A percentile compares a stretch with the other conserved stretches of the same genome.
Conservation (phyloP, 2,329 filamentous ascomycete genomes). For the Sporothrix brunneoviolacea region DNA sequence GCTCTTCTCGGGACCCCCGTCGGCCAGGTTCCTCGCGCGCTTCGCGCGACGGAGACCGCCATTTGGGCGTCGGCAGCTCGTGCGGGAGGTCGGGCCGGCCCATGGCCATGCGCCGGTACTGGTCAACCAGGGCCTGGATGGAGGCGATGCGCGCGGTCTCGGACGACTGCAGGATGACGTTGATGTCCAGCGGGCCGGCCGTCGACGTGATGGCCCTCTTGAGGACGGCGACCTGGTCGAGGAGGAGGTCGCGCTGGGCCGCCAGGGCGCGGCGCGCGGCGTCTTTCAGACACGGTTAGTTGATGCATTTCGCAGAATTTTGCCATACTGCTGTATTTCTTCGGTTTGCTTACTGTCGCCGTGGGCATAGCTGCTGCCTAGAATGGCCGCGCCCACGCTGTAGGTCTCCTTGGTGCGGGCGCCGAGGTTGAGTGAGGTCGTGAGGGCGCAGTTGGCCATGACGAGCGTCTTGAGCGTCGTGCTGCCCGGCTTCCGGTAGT, state of each 20-base stretch:
- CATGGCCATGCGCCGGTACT: conserved; percentile 30
- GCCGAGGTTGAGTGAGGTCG: conserved; percentile 29
- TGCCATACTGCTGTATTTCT: too few species aligned
- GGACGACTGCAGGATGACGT: conserved; percentile 28
- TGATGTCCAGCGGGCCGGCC: conserved; percentile 26
- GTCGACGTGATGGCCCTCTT: conserved; percentile 16
- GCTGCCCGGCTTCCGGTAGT: conserved; percentile 24
- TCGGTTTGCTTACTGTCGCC: conserved; percentile 34
- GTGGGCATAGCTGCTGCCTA: conserved; percentile 28
- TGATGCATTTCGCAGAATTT: too few species aligned
- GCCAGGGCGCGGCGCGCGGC: conserved; percentile 26
- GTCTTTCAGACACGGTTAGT: conserved; percentile 16
- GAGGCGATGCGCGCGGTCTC: conserved; percentile 28
- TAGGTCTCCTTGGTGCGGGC: conserved; percentile 27
- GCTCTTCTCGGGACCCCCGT: background rate
- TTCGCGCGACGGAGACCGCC: conserved; percentile 5
- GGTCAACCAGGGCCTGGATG: conserved; percentile 29
- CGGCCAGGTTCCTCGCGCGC: background rate
- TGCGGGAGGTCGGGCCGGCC: conserved; percentile 25
- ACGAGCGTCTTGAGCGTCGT: conserved; percentile 4
- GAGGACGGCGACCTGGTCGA: conserved; percentile 24
- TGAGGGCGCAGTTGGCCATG: conserved; percentile 25
- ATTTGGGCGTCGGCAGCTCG: conserved; percentile 21
- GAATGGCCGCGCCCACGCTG: conserved; percentile 26
- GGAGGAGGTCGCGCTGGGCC: conserved; percentile 24